Evolutionary conservation across 1,284 basidiomycete species (phyloP), one percentile per base, ranked within the genome.

Genomic region (Ustilago trichophora): DNA sequence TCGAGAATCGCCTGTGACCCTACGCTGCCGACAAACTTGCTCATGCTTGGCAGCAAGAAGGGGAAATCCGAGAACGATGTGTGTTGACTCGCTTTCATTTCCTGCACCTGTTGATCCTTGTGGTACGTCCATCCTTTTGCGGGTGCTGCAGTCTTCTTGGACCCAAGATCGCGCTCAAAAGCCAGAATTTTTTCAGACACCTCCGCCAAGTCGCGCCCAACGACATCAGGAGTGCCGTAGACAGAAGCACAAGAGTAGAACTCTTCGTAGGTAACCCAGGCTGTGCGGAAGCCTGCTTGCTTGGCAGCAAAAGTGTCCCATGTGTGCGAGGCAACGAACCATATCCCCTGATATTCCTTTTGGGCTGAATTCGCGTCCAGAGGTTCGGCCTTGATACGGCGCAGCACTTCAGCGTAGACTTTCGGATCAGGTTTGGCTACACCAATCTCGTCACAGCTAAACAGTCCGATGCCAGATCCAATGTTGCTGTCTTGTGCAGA

Each of bases 201-300:
- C 10, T 76, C 72, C 13, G 53, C 69, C 12, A 77, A 24, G 22
- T 77, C 55, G 8, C 56, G 34, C 3, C 62, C 75, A 3, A 75
- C 56, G 6, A 76, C 52, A 37, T 77, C 74, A 0, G 73, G 75
- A 6, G 27, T 63, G n/a, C 64, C 62, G 38, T 74, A 76, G 19
- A 77, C 64, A 5, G 42, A 67, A 19, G 60, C 40, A 37, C 57
- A 64, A 2, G 49, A 50, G 42, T 64, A 65, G 42, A 68, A 68
- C 40, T 77, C 75, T 51, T 77, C 75, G 49, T 77, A 73, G 9
- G 60, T 56, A 9, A 77, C 72, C 75, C 75, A 77, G 6, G 66
- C 68, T 4, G 74, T 76, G 11, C 64, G 53, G 51, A 77, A 77
- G n/a, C 73, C 71, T 4, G 63, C 55, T 21, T 49, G 42, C 25